These are phyloP conservation scores for Tylopilus balloui DNA, from an alignment of 768 basidiomycete genomes.

Conservation along the genomic window DNA sequence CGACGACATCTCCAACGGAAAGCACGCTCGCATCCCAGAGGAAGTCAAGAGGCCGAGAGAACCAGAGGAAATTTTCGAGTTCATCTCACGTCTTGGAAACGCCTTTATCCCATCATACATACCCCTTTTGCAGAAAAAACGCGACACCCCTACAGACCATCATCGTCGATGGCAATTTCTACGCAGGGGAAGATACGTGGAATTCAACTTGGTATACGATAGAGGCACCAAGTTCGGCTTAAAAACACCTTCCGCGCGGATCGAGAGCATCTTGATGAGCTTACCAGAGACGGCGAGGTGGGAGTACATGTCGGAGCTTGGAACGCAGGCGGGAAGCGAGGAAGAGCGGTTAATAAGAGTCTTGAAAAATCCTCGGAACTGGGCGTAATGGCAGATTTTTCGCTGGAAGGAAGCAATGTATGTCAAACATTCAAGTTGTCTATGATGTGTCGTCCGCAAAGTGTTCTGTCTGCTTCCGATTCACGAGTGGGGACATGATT, in stretches of 20 bases:
- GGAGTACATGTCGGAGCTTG: constrained; percentile 85
- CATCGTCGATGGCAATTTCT: constrained; percentile 91
- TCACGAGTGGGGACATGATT: neutral
- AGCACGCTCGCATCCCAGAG: constrained; percentile 58
- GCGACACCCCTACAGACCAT: constrained; percentile 55
- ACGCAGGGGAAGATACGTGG: constrained; percentile 88
- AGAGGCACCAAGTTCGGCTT: constrained; percentile 86
- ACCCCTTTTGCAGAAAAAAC: constrained; percentile 70
- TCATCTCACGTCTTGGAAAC: constrained; percentile 67
- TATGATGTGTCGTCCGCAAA: neutral
- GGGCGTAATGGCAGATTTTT: constrained; percentile 38
- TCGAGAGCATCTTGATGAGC: constrained; percentile 90
- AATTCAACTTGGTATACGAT: constrained; percentile 88
- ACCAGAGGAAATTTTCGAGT: constrained; percentile 69
- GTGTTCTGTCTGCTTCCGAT: neutral
- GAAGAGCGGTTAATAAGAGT: constrained; percentile 63
- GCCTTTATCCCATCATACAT: constrained; percentile 88
- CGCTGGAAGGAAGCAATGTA: neutral
- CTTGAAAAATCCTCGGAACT: constrained; percentile 58
- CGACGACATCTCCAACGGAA: constrained; percentile 76
- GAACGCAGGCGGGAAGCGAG: constrained; percentile 53
- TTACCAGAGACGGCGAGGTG: constrained; percentile 82
- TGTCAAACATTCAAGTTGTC: neutral
- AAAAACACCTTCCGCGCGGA: constrained; percentile 77
- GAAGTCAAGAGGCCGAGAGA: constrained; percentile 47